Conservation (phyloP, 75 land plant species). For the Pseudotsuga menziesii region DNA sequence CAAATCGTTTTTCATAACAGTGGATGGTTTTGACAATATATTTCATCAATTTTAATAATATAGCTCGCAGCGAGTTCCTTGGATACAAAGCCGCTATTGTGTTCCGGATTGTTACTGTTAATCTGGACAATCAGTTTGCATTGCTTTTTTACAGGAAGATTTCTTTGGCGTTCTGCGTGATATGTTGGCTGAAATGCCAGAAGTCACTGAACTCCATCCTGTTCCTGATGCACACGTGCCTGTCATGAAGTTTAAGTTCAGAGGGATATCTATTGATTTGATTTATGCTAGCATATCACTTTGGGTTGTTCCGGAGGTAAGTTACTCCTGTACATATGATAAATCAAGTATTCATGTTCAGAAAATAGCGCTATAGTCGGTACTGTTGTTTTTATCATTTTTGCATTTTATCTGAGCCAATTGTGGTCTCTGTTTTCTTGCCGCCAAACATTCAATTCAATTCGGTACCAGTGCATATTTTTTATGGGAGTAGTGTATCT, state of each 20-base stretch:
- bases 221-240: slow-evolving; percentile 58
- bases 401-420: no score
- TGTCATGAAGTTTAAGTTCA: slow-evolving; percentile 46
- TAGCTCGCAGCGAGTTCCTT: not conserved
- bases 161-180: slow-evolving; percentile 36
- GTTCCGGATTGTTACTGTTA: no score
- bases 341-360: not conserved
- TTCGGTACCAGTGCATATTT: no score
- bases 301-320: slow-evolving; percentile 50
- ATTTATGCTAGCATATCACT: slow-evolving; percentile 42
- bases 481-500: no score
- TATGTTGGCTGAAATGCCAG: slow-evolving; percentile 28
- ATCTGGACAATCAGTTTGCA: not conserved
- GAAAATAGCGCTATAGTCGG: no score
- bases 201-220: slow-evolving; percentile 48
- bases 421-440: no score
- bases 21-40: not conserved
- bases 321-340: not conserved
- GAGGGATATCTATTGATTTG: slow-evolving; percentile 44
- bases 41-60: not conserved
- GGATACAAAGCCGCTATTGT: not conserved
- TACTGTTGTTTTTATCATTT: no score
- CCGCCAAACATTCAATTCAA: no score
- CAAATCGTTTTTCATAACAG: not conserved
- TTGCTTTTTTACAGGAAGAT: slow-evolving; percentile 27